Percentiles rank a stretch among this genome's conserved stretches.
Evolutionary conservation across 176 grass and related monocot genomes (phyloP).

Genomic region (Urochloa ruziziensis): DNA sequence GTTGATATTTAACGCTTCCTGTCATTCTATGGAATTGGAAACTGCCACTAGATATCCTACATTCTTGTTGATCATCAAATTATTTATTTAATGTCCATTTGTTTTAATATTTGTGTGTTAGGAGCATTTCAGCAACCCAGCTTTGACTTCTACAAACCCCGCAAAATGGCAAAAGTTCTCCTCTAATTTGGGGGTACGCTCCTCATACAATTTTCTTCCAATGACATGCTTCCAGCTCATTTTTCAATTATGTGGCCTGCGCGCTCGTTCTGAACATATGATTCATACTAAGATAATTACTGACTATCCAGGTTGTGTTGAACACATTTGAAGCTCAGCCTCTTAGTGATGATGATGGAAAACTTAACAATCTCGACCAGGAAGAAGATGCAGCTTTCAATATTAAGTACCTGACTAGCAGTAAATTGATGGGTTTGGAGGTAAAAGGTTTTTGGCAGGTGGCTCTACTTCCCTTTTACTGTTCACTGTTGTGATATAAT

Average conservation of each 20-base stretch:
- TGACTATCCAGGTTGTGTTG: constrained; percentile 70
- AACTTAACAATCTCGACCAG: constrained; percentile 75
- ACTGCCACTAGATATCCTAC: not conserved
- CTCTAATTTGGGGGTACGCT: constrained; percentile 65
- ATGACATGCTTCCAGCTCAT: not conserved
- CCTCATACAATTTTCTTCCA: constrained; percentile 11
- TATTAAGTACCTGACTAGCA: constrained; percentile 96
- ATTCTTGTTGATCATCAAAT: not conserved
- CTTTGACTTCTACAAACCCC: constrained; percentile 57
- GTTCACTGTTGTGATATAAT: constrained; percentile 18
- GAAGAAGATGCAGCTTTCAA: constrained; percentile 89
- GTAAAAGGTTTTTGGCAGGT: constrained; percentile 43
- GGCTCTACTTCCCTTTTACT: not conserved
- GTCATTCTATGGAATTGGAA: not conserved
- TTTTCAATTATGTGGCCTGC: constrained; percentile 10
- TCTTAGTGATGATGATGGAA: constrained; percentile 89
- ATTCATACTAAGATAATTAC: not conserved
- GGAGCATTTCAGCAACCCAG: constrained; percentile 92
- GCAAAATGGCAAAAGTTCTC: constrained; percentile 88
- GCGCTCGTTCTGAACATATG: constrained; percentile 23
- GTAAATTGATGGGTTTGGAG: constrained; percentile 99
- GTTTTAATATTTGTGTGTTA: constrained; percentile 21
- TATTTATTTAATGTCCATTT: not conserved
- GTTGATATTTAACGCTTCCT: constrained; percentile 36
- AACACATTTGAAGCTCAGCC: constrained; percentile 98